Conservation (phyloP, 192 early-diverging fungal genomes). For the Chytriomyces hyalinus region DNA sequence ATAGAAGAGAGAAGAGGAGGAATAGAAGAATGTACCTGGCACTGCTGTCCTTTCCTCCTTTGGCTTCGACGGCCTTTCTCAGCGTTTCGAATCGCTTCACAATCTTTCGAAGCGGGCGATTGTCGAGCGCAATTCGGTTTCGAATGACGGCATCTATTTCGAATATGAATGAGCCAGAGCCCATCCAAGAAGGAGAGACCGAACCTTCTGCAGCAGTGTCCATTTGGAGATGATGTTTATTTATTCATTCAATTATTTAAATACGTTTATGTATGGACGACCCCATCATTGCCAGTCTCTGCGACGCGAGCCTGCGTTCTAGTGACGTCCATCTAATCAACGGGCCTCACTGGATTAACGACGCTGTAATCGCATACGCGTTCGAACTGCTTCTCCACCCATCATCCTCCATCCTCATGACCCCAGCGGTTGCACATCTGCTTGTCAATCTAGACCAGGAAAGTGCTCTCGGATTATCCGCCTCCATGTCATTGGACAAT, state of each 20-base stretch:
- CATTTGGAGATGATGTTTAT: neutral
- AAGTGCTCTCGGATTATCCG: neutral
- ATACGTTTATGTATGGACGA: neutral
- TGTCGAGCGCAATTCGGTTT: slow-evolving; percentile 41
- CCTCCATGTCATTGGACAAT: neutral
- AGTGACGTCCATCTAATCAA: slow-evolving; percentile 36
- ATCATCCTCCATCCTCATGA: slow-evolving; percentile 26
- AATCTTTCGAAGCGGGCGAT: slow-evolving; percentile 39
- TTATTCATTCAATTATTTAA: too few species aligned
- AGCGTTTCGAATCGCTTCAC: slow-evolving; percentile 12
- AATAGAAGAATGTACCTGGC: neutral
- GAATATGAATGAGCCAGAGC: too few species aligned
- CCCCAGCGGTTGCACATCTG: slow-evolving; percentile 44
- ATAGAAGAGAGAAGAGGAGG: neutral
- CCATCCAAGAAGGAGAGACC: neutral
- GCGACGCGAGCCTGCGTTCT: slow-evolving; percentile 30
- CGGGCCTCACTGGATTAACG: slow-evolving; percentile 51
- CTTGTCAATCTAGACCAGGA: slow-evolving; percentile 19
- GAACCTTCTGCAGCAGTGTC: neutral
- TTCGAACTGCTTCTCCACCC: slow-evolving; percentile 36
- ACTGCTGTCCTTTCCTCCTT: neutral
- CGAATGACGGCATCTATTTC: slow-evolving; percentile 39
- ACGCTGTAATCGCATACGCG: slow-evolving; percentile 50
- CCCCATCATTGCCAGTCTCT: neutral
- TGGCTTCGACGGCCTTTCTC: neutral